Percentiles rank a stretch among this genome's conserved stretches.
phyloP scores from a whole-genome alignment of 2,329 filamentous ascomycete species.

The Trichophyton benhamiae region DNA sequence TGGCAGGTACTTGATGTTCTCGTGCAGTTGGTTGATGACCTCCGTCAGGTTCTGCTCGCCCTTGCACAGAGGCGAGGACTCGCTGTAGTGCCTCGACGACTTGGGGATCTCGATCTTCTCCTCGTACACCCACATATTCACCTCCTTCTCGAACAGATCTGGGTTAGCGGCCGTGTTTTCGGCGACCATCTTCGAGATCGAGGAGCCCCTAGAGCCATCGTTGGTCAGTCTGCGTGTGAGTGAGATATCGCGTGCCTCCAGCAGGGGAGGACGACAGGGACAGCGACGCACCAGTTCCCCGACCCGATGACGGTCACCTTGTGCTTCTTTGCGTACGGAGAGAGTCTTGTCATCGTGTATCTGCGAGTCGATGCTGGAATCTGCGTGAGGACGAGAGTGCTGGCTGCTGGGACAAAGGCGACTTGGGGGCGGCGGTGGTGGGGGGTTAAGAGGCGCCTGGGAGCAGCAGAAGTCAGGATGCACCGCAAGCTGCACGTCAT shows the following conservation, averaged over 20 bases:
- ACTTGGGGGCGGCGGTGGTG: background rate
- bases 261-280: no score
- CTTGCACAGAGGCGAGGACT: constrained; percentile 44
- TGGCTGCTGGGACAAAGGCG: background rate
- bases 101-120: constrained; percentile 68
- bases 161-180: constrained; percentile 74
- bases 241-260: background rate
- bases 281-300: constrained; percentile 69
- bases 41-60: constrained; percentile 74
- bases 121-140: constrained; percentile 99
- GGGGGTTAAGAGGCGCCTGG: background rate
- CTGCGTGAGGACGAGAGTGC: background rate
- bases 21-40: constrained; percentile 83
- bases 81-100: constrained; percentile 60
- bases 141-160: constrained; percentile 71
- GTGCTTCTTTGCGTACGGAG: constrained; percentile 57
- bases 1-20: constrained; percentile 98
- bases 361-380: constrained; percentile 2
- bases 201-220: constrained; percentile 59
- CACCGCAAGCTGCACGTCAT: background rate
- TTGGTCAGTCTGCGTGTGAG: background rate
- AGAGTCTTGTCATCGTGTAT: constrained; percentile 37
- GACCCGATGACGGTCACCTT: constrained; percentile 91
- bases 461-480: background rate
- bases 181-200: constrained; percentile 91